phyloP scores from a whole-genome alignment of 2,329 filamentous ascomycete genomes.

The Alternaria sp. region DNA sequence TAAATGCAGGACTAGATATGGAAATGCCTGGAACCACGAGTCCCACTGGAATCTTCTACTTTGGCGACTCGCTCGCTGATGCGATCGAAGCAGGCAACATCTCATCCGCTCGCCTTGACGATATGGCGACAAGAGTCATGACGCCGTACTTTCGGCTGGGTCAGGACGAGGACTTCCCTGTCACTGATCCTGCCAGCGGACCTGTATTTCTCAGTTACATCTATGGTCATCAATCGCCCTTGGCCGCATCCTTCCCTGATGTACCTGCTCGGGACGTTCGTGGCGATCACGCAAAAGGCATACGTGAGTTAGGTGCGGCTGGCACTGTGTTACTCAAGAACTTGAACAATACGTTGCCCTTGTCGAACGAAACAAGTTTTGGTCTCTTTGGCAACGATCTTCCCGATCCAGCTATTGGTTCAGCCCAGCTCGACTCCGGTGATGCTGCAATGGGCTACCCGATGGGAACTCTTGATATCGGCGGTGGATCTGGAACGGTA shows the following conservation, averaged over 20 bases:
- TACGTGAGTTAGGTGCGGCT: slow-evolving; percentile 53
- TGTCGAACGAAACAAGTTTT: slow-evolving; percentile 58
- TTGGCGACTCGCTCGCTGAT: no score
- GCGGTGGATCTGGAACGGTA: slow-evolving; percentile 55
- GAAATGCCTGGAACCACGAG: slow-evolving; percentile 49
- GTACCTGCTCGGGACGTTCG: no score
- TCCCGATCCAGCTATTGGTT: slow-evolving; percentile 59
- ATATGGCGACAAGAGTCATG: slow-evolving; percentile 58
- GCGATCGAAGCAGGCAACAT: no score
- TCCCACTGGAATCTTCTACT: no score
- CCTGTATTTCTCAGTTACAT: no score
- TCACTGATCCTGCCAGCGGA: no score
- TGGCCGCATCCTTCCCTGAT: no score
- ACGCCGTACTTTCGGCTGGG: slow-evolving; percentile 56
- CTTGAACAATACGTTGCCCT: slow-evolving; percentile 55
- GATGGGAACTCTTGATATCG: slow-evolving; percentile 55
- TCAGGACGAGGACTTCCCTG: slow-evolving; percentile 50
- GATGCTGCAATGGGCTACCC: slow-evolving; percentile 37
- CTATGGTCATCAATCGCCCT: no score
- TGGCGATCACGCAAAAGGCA: slow-evolving; percentile 15
- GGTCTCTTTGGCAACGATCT: slow-evolving; percentile 61
- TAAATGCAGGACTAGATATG: slow-evolving; percentile 61
- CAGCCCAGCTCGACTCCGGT: slow-evolving; percentile 23
- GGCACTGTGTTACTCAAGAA: slow-evolving; percentile 61
- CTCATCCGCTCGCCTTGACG: slow-evolving; percentile 48